phyloP scores from a whole-genome alignment of 257 asterid genomes.

The Solanum verrucosum region DNA sequence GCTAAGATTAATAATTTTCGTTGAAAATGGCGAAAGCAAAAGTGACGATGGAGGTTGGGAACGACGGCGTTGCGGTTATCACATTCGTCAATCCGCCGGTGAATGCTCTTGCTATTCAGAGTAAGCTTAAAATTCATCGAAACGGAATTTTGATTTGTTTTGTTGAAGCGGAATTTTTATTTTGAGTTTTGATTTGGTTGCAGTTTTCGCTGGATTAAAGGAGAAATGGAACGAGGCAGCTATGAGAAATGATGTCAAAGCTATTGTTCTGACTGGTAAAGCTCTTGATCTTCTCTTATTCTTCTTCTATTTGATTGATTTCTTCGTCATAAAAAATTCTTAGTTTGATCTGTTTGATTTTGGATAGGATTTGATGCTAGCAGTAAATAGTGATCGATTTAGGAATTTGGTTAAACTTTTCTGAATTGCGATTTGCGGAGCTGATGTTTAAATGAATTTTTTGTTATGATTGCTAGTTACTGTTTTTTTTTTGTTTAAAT shows the following conservation, averaged over 20 bases:
- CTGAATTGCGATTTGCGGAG: background rate
- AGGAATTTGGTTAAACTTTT: background rate
- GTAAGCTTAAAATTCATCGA: slow-evolving; percentile 22
- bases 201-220: slow-evolving; percentile 67
- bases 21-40: slow-evolving; percentile 30
- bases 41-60: slow-evolving; percentile 82
- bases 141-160: background rate
- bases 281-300: background rate
- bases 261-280: slow-evolving; percentile 73
- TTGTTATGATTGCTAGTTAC: background rate
- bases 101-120: slow-evolving; percentile 64
- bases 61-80: slow-evolving; percentile 82
- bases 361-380: background rate
- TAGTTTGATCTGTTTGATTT: background rate
- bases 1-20: background rate
- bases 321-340: background rate
- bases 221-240: slow-evolving; percentile 56
- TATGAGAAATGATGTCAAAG: slow-evolving; percentile 73
- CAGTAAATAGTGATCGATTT: background rate
- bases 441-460: background rate
- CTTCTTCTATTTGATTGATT: background rate
- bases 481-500: background rate
- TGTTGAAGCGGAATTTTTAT: background rate
- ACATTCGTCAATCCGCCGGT: slow-evolving; percentile 81
- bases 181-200: background rate